Evolutionary conservation across 768 basidiomycete genomes (phyloP), one percentile per base, ranked within the genome.

Genomic region (Cystofilobasidium capitatum): DNA sequence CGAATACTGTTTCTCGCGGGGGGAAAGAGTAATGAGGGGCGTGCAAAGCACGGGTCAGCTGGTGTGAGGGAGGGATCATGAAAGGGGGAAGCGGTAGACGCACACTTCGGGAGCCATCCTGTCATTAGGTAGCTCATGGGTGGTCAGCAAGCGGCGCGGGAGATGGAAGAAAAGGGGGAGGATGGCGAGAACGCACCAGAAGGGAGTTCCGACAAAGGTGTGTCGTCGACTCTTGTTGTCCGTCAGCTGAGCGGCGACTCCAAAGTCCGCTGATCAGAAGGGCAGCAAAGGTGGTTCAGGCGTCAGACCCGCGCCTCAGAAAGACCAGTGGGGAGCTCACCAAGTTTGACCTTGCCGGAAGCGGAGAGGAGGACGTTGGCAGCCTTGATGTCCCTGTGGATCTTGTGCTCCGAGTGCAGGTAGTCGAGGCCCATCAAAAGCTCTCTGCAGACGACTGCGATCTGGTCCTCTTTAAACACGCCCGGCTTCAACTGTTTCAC

Each of bases 381-480:
- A 1, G 94, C 96, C 76, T 99, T 99, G 82, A 99, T 97, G 74
- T 99, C 96, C 55, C 96, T 87, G 77, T 99, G 96, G 68, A 99
- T 98, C 69, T 93, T 98, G 62, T 89, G 87, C 75, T 97, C 90
- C 22, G 83, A 83, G 74, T 98, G 96, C n/a, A 98, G 85, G 76
- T 99, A 99, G 68, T 93, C 90, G 35, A 99, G 84, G 29, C 96
- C 96, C 33, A 88, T 79, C 31, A 99, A 82, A 1, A 98, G 85
- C 75, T 99, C 94, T 60, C 90, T 88, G 73, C 90, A 91, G 70
- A 97, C 84, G 71, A 96, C 87, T 9, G 96, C 92, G 71, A 98
- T 98, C 74, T 98, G 93, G 0, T 85, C 83, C 78, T 99, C 96
- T 17, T 87, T 85, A 77, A 97, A 96, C 36, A 83, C 80, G 33